Conservation (phyloP, 2,329 filamentous ascomycete species). For the Alternaria brassicicola region DNA sequence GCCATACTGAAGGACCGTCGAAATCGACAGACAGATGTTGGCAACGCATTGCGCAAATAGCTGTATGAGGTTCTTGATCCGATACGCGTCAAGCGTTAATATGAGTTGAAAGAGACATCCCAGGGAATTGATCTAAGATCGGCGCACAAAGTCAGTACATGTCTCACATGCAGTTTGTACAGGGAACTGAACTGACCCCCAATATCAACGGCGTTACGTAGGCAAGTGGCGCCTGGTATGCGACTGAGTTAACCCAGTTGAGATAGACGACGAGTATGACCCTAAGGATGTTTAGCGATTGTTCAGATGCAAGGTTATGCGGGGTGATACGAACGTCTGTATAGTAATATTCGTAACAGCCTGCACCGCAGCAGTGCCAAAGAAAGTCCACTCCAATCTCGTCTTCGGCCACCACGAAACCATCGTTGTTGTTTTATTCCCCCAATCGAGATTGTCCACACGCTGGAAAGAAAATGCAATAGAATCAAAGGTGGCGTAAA, state of each 20-base stretch:
- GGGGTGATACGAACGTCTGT: constrained; percentile 19
- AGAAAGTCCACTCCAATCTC: constrained; percentile 21
- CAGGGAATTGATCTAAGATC: too few species aligned
- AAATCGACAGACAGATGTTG: constrained; percentile 25
- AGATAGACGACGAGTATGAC: constrained; percentile 23
- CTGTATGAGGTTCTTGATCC: constrained; percentile 34
- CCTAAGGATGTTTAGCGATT: constrained; percentile 8
- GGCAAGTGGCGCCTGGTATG: constrained; percentile 25
- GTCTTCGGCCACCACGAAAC: constrained; percentile 12
- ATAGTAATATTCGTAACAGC: constrained; percentile 16
- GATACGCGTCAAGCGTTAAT: constrained; percentile 32
- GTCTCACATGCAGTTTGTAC: too few species aligned
- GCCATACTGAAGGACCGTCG: constrained; percentile 27
- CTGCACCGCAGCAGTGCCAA: constrained; percentile 21
- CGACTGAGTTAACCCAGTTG: constrained; percentile 22
- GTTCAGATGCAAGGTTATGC: background rate
- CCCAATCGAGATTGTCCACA: background rate
- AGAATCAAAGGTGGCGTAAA: background rate
- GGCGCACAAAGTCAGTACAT: too few species aligned
- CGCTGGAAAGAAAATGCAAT: background rate
- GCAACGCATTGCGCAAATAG: constrained; percentile 26
- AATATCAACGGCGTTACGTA: constrained; percentile 26
- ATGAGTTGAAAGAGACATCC: constrained; percentile 28
- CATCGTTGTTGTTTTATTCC: background rate
- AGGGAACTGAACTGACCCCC: constrained; percentile 20